Conservation (phyloP, 768 basidiomycete species). For the Mycena venus region DNA sequence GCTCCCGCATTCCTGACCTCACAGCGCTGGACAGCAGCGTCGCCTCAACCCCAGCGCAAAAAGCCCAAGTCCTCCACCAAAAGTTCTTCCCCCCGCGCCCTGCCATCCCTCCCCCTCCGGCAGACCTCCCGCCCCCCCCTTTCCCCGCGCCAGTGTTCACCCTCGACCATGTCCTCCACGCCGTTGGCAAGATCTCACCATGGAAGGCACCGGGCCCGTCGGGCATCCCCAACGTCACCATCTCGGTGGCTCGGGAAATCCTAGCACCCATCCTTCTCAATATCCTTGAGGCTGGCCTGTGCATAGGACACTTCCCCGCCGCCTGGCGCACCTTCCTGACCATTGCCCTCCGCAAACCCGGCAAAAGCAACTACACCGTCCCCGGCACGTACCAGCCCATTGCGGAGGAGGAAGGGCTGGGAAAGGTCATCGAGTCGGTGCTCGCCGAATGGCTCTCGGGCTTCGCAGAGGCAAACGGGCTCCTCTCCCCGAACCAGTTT, state of each 20-base stretch:
- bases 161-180: neutral
- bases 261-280: neutral
- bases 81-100: neutral
- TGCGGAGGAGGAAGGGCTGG: neutral
- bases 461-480: neutral
- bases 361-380: neutral
- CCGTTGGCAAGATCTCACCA: neutral
- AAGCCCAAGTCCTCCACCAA: neutral
- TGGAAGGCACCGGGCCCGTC: neutral
- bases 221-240: slow-evolving; percentile 1
- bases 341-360: neutral
- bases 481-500: neutral
- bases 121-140: neutral
- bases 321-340: slow-evolving; percentile 1
- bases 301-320: neutral
- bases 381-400: neutral
- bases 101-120: neutral
- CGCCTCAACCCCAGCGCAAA: neutral
- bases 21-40: neutral
- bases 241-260: neutral
- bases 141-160: neutral
- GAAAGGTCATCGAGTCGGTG: neutral
- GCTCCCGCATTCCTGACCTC: neutral
- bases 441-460: neutral
- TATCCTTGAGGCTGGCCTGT: neutral